phyloP scores from a whole-genome alignment of 1,284 basidiomycete genomes.

The Austropuccinia psidii region DNA sequence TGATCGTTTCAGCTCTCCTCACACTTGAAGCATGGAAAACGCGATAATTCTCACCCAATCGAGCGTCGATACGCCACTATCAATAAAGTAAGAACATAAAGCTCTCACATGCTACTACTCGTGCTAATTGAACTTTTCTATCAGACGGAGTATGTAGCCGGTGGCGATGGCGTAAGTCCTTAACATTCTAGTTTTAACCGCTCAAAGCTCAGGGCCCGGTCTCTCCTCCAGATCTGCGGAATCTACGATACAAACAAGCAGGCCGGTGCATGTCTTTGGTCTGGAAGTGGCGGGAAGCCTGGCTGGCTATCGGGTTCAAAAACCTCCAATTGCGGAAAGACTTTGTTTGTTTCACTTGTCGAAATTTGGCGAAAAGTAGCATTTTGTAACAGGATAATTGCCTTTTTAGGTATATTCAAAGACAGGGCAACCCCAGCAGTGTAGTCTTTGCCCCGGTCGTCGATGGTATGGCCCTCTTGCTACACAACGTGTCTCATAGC shows the following conservation, averaged over 20 bases:
- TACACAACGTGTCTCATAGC: background rate
- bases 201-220: background rate
- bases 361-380: no score
- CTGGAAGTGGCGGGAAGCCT: no score
- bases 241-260: background rate
- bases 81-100: background rate
- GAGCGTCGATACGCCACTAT: background rate
- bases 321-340: background rate
- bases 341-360: no score
- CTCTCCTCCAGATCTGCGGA: constrained; percentile 1
- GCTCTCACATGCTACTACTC: background rate
- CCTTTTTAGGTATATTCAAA: background rate
- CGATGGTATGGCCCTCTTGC: background rate
- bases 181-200: background rate
- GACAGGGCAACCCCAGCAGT: background rate
- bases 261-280: constrained; percentile 13
- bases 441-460: background rate
- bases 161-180: background rate
- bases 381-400: no score
- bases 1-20: background rate
- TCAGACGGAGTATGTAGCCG: background rate
- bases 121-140: background rate
- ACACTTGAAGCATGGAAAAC: background rate
- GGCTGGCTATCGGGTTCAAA: no score
- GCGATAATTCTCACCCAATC: background rate